These are phyloP conservation scores for Tricholoma flavovirens DNA, from an alignment of 768 basidiomycete genomes.

Conservation along the genomic window DNA sequence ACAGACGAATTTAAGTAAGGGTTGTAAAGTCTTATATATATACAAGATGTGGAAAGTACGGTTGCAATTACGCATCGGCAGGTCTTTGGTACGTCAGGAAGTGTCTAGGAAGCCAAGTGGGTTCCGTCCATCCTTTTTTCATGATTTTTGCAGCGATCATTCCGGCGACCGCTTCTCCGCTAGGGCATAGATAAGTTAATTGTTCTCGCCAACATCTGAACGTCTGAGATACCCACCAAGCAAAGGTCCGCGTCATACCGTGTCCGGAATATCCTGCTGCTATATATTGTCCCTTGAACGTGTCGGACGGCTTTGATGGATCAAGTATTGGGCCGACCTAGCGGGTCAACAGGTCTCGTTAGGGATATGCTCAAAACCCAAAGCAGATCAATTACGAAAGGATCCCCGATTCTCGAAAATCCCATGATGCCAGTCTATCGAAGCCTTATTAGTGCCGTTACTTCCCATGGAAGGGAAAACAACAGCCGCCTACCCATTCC, in stretches of 20 bases:
- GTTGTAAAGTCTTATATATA: neutral
- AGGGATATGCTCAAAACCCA: neutral
- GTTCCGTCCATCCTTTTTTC: conserved; percentile 40
- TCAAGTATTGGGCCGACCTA: conserved; percentile 61
- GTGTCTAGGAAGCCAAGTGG: conserved; percentile 59
- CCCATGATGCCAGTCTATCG: conserved; percentile 81
- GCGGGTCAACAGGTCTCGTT: neutral
- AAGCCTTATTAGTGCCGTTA: neutral
- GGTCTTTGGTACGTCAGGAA: conserved; percentile 33
- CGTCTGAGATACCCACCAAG: conserved; percentile 42
- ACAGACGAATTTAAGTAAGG: neutral
- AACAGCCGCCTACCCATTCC: conserved; percentile 65
- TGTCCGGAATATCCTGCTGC: conserved; percentile 72
- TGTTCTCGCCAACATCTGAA: neutral
- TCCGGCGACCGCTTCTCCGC: conserved; percentile 55
- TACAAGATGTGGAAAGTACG: too few species aligned
- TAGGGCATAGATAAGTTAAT: conserved; percentile 18
- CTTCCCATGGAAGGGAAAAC: neutral
- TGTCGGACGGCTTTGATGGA: conserved; percentile 13
- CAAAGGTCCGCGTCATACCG: conserved; percentile 74
- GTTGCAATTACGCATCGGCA: neutral
- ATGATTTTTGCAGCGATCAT: conserved; percentile 51
- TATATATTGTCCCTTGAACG: conserved; percentile 58
- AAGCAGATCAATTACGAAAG: conserved; percentile 47
- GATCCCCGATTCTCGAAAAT: conserved; percentile 53